A percentile compares a stretch with the other conserved stretches of the same genome.
Conservation (phyloP, 2,329 filamentous ascomycete species). For the Phoma sp. region DNA sequence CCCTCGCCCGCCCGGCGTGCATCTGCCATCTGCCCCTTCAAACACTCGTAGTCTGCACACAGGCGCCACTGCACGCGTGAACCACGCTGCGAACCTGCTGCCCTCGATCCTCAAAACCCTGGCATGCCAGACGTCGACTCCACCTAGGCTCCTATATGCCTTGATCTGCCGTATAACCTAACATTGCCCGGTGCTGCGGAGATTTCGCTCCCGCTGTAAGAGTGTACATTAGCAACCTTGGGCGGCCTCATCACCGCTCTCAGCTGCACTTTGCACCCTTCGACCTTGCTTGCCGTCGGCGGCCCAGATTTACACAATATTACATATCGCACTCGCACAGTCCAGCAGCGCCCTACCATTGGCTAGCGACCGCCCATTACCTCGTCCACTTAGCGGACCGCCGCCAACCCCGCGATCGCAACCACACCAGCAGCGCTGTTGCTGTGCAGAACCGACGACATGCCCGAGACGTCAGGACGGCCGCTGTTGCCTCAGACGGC, state of each 20-base stretch:
- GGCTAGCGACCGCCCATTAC: conserved; percentile 34
- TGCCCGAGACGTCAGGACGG: conserved; percentile 69
- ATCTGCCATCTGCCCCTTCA: conserved; percentile 33
- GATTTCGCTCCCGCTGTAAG: conserved; percentile 40
- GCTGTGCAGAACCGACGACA: conserved; percentile 38
- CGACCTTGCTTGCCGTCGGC: conserved; percentile 19
- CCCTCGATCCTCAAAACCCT: conserved; percentile 26
- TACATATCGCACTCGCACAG: conserved; percentile 19
- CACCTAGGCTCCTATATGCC: conserved; percentile 45
- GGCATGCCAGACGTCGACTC: conserved; percentile 43
- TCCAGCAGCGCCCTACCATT: conserved; percentile 27
- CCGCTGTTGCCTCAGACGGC: conserved; percentile 70
- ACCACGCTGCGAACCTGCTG: conserved; percentile 42
- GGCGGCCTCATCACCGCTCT: conserved; percentile 25
- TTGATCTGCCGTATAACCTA: conserved; percentile 47
- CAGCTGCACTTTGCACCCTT: conserved; percentile 20
- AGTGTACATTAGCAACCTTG: conserved; percentile 35
- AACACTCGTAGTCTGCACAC: conserved; percentile 30
- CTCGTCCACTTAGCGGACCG: conserved; percentile 34
- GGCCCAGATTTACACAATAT: conserved; percentile 25
- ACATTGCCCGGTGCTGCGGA: conserved; percentile 44
- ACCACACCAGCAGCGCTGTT: conserved; percentile 23
- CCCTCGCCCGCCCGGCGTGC: conserved; percentile 27
- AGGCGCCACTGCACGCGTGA: conserved; percentile 43
- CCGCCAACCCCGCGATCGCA: conserved; percentile 43